A percentile compares a stretch with the other conserved stretches of the same genome.
Conservation (phyloP, 257 asterid species). For the Vinca minor region DNA sequence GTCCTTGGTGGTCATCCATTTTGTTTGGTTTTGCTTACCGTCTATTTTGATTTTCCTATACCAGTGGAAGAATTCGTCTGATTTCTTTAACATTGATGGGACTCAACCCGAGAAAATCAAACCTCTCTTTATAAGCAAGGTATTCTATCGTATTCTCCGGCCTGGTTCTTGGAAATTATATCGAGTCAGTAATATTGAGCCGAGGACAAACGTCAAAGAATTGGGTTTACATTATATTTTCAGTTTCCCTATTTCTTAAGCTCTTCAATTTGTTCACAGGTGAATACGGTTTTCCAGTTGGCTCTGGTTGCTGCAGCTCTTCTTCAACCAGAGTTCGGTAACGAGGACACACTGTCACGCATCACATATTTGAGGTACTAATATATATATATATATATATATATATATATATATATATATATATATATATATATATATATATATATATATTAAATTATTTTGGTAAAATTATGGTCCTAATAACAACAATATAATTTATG, state of each 20-base stretch:
- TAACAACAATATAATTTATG: too few relatives aligned
- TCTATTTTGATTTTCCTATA: slow-evolving; percentile 10
- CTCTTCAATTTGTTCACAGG: slow-evolving; percentile 31
- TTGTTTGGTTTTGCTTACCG: slow-evolving; percentile 15
- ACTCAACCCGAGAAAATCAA: slow-evolving; percentile 57
- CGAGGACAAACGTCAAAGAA: not conserved
- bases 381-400: too few relatives aligned
- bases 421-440: too few relatives aligned
- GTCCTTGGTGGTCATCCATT: not conserved
- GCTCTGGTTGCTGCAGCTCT: slow-evolving; percentile 79
- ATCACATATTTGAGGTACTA: slow-evolving; percentile 57
- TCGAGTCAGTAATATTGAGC: too few relatives aligned
- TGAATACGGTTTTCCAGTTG: slow-evolving; percentile 81
- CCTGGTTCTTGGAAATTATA: not conserved
- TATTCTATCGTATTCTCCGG: slow-evolving; percentile 18
- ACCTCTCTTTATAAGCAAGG: slow-evolving; percentile 92
- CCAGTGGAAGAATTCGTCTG: slow-evolving; percentile 66
- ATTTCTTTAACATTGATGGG: slow-evolving; percentile 77
- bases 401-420: too few relatives aligned
- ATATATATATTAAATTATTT: too few relatives aligned
- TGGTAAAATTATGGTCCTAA: not conserved
- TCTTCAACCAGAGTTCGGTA: slow-evolving; percentile 89
- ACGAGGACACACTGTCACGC: slow-evolving; percentile 53
- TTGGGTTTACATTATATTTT: not conserved
- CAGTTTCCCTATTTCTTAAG: not conserved